A percentile compares a stretch with the other conserved stretches of the same genome.
Conservation (phyloP, 78 protist species). For the Dictyostelium capitatum region DNA sequence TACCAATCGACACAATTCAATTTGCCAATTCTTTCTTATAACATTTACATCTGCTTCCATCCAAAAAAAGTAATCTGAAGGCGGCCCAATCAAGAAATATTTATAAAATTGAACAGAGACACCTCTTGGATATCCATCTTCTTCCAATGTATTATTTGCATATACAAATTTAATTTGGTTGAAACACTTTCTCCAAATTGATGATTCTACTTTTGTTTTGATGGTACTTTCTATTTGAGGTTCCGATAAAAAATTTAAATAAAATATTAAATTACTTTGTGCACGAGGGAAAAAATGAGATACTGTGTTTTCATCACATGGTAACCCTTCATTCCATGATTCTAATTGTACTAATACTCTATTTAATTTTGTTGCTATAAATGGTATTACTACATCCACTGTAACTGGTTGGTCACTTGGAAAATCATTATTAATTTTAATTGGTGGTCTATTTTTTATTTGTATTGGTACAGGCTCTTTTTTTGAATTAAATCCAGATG, state of each 20-base stretch:
- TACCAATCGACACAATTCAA: neutral
- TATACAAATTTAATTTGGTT: neutral
- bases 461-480: too few relatives aligned
- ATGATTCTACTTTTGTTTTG: neutral
- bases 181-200: neutral
- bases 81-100: neutral
- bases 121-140: neutral
- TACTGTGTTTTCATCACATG: neutral
- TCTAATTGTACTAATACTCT: neutral
- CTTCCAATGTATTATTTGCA: neutral
- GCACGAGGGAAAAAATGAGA: neutral
- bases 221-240: neutral
- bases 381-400: neutral
- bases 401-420: neutral
- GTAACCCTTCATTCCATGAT: neutral
- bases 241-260: neutral
- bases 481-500: too few relatives aligned
- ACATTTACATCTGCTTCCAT: neutral
- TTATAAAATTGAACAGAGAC: neutral
- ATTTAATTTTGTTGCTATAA: neutral
- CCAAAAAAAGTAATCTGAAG: slow-evolving; percentile 6
- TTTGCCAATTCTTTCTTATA: neutral
- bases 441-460: too few relatives aligned
- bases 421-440: too few relatives aligned
- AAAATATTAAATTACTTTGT: neutral